phyloP scores from a whole-genome alignment of 225 moss, liverwort and hornwort genomes.

The Takakia lepidozioides region DNA sequence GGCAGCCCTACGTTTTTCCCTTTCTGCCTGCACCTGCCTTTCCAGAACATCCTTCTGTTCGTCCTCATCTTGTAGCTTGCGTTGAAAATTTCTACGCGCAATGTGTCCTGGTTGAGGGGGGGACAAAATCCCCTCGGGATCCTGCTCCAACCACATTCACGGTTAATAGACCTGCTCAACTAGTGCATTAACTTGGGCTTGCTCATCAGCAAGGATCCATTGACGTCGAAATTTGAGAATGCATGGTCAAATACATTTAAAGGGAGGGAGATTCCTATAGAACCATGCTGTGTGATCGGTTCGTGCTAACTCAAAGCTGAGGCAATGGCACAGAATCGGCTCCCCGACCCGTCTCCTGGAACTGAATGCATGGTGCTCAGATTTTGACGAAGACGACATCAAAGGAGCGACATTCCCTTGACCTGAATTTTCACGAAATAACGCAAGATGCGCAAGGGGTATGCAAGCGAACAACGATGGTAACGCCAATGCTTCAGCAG shows the following conservation, averaged over 20 bases:
- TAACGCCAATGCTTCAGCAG: too few species aligned
- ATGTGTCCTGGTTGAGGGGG: conserved; percentile 79
- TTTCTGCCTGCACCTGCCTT: conserved; percentile 47
- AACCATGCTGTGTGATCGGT: neutral
- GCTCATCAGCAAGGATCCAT: too few species aligned
- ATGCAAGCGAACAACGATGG: too few species aligned
- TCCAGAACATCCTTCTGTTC: conserved; percentile 55
- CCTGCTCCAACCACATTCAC: conserved; percentile 23
- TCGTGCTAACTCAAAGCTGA: neutral
- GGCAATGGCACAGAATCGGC: neutral
- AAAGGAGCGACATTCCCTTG: too few species aligned
- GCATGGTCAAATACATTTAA: too few species aligned
- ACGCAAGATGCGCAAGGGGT: too few species aligned
- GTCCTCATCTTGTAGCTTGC: conserved; percentile 46
- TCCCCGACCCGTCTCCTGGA: too few species aligned
- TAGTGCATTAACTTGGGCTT: neutral
- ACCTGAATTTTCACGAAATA: too few species aligned
- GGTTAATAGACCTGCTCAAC: neutral
- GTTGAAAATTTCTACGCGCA: conserved; percentile 44
- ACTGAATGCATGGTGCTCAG: too few species aligned
- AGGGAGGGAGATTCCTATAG: neutral
- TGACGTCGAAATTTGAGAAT: neutral
- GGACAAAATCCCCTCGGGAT: conserved; percentile 77
- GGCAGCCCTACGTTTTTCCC: conserved; percentile 58
- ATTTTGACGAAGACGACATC: too few species aligned